Conservation (phyloP, 345 rosid genomes). For the Excoecaria agallocha region DNA sequence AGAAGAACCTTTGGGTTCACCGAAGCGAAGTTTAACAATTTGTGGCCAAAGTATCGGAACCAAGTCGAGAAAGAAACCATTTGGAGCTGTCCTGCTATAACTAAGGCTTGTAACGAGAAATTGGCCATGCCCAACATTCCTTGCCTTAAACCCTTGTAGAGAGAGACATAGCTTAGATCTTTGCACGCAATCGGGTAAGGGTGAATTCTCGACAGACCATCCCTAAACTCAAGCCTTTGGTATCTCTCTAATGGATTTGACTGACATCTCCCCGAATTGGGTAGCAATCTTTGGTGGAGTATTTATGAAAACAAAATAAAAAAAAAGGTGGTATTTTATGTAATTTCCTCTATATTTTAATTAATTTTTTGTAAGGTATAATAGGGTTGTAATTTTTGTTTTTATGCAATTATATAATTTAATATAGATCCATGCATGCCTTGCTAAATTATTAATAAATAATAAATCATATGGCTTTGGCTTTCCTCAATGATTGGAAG, state of each 20-base stretch:
- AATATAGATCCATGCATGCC: no score
- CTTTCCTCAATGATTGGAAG: no score
- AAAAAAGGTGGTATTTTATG: no score
- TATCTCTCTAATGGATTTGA: constrained; percentile 49
- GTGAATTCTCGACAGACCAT: constrained; percentile 40
- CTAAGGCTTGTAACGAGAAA: neutral
- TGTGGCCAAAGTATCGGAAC: constrained; percentile 65
- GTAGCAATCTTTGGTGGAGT: no score
- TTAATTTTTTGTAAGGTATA: no score
- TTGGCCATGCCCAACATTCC: neutral
- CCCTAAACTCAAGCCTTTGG: constrained; percentile 45
- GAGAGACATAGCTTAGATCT: constrained; percentile 54
- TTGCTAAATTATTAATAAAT: no score
- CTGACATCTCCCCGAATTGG: constrained; percentile 31
- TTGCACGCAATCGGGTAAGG: constrained; percentile 64
- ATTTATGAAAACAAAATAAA: no score
- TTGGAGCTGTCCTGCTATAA: neutral
- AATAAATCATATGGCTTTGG: no score
- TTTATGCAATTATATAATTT: no score
- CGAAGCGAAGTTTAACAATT: constrained; percentile 62
- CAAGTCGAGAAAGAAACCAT: constrained; percentile 80
- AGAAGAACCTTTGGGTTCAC: constrained; percentile 58
- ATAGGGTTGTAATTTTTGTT: no score
- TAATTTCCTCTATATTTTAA: no score
- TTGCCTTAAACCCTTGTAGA: neutral